phyloP scores from a whole-genome alignment of 75 land plant genomes.

The Picea glauca region DNA sequence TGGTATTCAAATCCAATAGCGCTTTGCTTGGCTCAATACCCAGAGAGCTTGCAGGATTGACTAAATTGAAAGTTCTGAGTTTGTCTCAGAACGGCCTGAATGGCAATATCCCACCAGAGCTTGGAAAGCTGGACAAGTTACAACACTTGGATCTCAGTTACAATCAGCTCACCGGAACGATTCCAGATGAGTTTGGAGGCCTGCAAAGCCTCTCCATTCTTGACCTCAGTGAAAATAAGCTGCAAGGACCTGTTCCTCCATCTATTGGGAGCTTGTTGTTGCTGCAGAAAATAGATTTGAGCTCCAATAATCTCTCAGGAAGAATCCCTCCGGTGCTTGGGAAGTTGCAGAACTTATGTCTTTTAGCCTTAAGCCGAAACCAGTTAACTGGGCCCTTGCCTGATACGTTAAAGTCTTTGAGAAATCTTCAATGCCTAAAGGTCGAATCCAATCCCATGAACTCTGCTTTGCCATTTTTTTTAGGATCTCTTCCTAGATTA shows the following conservation, averaged over 20 bases:
- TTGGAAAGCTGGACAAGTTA: constrained; percentile 34
- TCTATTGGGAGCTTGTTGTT: constrained; percentile 2
- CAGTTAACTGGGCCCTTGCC: constrained; percentile 20
- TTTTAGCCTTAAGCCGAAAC: constrained; percentile 19
- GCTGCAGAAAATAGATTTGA: constrained; percentile 22
- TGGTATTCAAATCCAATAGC: constrained; percentile 41
- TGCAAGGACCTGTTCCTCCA: constrained; percentile 20
- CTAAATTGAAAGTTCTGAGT: constrained; percentile 28
- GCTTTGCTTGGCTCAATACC: constrained; percentile 47
- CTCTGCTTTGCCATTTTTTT: constrained; percentile 1
- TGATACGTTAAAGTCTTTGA: constrained; percentile 4
- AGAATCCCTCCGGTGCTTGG: constrained; percentile 24
- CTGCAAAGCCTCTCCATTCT: constrained; percentile 16
- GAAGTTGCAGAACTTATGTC: constrained; percentile 15
- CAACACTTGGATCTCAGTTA: constrained; percentile 60
- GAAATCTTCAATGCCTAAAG: constrained; percentile 9
- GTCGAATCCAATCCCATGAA: constrained; percentile 14
- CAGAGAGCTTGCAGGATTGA: constrained; percentile 13
- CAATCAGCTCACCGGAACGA: constrained; percentile 26
- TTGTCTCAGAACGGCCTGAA: constrained; percentile 47
- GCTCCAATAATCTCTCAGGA: constrained; percentile 24
- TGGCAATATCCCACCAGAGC: constrained; percentile 37
- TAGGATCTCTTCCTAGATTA: neutral
- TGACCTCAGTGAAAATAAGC: constrained; percentile 21
- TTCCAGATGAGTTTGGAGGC: constrained; percentile 12